Conservation (phyloP, 2,329 filamentous ascomycete genomes). For the Bipolaris zeicola region DNA sequence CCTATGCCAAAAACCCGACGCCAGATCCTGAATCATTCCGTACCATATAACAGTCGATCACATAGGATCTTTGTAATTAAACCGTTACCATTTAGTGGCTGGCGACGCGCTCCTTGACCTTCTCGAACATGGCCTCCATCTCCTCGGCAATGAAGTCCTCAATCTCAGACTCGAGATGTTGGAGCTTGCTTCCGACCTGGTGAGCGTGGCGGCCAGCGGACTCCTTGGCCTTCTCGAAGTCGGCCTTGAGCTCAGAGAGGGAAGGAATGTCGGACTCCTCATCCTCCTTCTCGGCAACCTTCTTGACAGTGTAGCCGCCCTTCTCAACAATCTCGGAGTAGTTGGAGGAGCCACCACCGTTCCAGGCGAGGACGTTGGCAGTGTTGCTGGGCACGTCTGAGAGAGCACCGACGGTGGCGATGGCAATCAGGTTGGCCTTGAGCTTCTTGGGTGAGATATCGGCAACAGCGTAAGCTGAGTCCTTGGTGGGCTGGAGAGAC, state of each 20-base stretch:
- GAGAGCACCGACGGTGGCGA: constrained; percentile 80
- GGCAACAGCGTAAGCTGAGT: constrained; percentile 90
- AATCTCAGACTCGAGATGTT: constrained; percentile 53
- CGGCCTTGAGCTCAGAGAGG: constrained; percentile 42
- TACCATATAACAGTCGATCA: constrained; percentile 10
- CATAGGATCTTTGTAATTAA: constrained; percentile 4
- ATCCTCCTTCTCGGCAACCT: constrained; percentile 30
- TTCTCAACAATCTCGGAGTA: constrained; percentile 79
- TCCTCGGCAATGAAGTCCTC: constrained; percentile 57
- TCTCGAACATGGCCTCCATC: constrained; percentile 61
- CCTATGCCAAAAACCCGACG: constrained; percentile 11
- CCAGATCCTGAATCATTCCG: constrained; percentile 12
- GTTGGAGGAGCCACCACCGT: constrained; percentile 94
- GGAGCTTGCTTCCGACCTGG: constrained; percentile 54
- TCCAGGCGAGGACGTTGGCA: constrained; percentile 96
- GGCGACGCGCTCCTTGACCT: constrained; percentile 50
- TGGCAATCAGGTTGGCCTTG: constrained; percentile 83
- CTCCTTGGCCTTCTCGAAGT: constrained; percentile 45
- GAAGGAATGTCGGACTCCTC: constrained; percentile 50
- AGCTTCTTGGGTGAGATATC: constrained; percentile 91
- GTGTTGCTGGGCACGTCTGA: constrained; percentile 84
- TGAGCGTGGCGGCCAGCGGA: constrained; percentile 50
- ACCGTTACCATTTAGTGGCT: constrained; percentile 35
- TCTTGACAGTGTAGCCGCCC: constrained; percentile 68
- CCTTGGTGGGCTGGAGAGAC: constrained; percentile 86